Percentiles rank a stretch among this genome's conserved stretches.
These are phyloP conservation scores for Fraxinus nigra DNA, from an alignment of 305 asterid species.

Conservation along the genomic window DNA sequence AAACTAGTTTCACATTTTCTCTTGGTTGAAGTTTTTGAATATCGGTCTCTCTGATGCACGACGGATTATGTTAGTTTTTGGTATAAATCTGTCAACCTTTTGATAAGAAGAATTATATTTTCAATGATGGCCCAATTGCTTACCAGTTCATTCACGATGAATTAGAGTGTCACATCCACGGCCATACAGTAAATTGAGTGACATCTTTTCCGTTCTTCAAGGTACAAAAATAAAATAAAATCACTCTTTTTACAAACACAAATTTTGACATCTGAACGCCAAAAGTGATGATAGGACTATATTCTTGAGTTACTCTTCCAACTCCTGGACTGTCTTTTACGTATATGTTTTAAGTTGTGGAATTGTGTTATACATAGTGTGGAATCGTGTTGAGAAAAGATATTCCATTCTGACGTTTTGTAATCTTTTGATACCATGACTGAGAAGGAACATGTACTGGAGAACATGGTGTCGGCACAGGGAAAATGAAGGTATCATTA, in stretches of 20 bases:
- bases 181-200: neutral
- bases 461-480: slow-evolving; percentile 98
- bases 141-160: neutral
- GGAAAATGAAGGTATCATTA: slow-evolving; percentile 82
- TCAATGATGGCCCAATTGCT: neutral
- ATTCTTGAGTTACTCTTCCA: neutral
- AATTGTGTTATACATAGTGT: neutral
- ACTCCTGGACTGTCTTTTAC: neutral
- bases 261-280: neutral
- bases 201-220: neutral
- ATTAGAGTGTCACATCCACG: neutral
- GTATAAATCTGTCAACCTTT: neutral
- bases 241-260: neutral
- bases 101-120: neutral
- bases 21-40: neutral
- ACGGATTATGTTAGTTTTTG: neutral
- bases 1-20: neutral
- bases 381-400: neutral
- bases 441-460: slow-evolving; percentile 92
- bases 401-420: neutral
- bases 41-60: neutral
- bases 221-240: neutral
- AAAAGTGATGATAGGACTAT: neutral
- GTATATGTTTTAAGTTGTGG: neutral
- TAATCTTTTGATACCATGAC: slow-evolving; percentile 12